Evolutionary conservation across 2,329 filamentous ascomycete genomes (phyloP), one percentile per base, ranked within the genome.

Genomic region (Pestalotiopsis sp.): DNA sequence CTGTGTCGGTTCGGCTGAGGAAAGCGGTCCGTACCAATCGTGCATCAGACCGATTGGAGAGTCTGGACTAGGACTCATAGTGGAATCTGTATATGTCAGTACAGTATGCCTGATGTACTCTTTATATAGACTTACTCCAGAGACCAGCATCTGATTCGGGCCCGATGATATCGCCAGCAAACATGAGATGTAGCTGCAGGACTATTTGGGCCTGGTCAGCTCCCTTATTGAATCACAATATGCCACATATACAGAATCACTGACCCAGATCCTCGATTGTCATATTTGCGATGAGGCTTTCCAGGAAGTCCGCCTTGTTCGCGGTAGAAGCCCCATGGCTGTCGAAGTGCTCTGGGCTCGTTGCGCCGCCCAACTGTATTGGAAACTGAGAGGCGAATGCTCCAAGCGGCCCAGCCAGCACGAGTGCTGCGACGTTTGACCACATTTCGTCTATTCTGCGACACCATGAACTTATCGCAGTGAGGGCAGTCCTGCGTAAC

Each of bases 181-280:
- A 84, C 73, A 81, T 84, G 52, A 84, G 77, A 66, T 84, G 81
- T 23, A 83, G 72, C 75, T 84, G 82, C n/a, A 82, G 66, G 2
- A 80, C 77, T 78, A 36, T n/a, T 64, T 64, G 2, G 2, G 7
- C 31, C 38, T 27, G 5, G 49, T 74, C 39, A 73, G 68, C 31
- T 9, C 31, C 31, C 31, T 1, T 49, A 25, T 14, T 14, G 3
- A 5, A 11, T 58, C 20, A 23, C 27, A 14, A 13, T 17, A n/a
- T 6, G 31, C 31, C 31, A 39, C n/a, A 13, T 62, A 23, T 25
- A 41, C 11, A 38, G 6, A n/a, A 66, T 31, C 17, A 64, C 73
- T 63, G 27, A 77, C 76, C 76, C 13, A 79, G 66, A 49, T 79
- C 77, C 63, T 77, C 74, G 13, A 79, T 60, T 6, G 76, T 79